Conservation (phyloP, 805 yeast species). For the Candida verbasci region DNA sequence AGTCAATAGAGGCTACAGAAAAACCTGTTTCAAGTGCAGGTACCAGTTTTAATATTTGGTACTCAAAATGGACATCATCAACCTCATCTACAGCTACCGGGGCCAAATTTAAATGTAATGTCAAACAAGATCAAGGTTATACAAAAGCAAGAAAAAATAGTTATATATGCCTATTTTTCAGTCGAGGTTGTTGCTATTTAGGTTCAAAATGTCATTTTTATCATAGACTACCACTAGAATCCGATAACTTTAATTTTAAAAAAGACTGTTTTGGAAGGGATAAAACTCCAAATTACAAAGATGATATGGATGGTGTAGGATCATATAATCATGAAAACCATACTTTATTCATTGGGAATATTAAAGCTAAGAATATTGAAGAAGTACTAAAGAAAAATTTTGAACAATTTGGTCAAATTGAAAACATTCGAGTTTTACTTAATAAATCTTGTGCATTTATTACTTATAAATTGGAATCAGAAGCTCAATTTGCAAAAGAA, state of each 20-base stretch:
- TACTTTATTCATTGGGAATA: slow-evolving; percentile 73
- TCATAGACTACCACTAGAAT: slow-evolving; percentile 67
- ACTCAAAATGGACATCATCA: slow-evolving; percentile 68
- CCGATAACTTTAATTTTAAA: slow-evolving; percentile 57
- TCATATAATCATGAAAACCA: slow-evolving; percentile 64
- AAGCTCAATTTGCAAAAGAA: slow-evolving; percentile 93
- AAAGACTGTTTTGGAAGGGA: slow-evolving; percentile 93
- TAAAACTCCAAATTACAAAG: slow-evolving; percentile 73
- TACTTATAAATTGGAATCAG: slow-evolving; percentile 59
- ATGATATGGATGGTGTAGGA: slow-evolving; percentile 95
- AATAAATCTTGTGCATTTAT: slow-evolving; percentile 74
- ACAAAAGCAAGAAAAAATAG: slow-evolving; percentile 59
- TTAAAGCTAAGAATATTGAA: slow-evolving; percentile 36
- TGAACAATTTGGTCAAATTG: slow-evolving; percentile 72
- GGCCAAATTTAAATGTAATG: slow-evolving; percentile 58
- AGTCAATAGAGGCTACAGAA: slow-evolving; percentile 48
- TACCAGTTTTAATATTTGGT: slow-evolving; percentile 86
- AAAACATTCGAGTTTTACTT: slow-evolving; percentile 56
- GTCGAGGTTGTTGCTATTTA: slow-evolving; percentile 80
- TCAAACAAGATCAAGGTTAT: slow-evolving; percentile 64
- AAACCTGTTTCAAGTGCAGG: slow-evolving; percentile 72
- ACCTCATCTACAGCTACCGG: slow-evolving; percentile 28
- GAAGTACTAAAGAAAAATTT: slow-evolving; percentile 43
- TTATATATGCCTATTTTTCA: slow-evolving; percentile 75
- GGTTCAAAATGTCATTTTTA: slow-evolving; percentile 74